Evolutionary conservation across 2,329 filamentous ascomycete genomes (phyloP), one percentile per base, ranked within the genome.

Genomic region (Aureobasidium subglaciale): DNA sequence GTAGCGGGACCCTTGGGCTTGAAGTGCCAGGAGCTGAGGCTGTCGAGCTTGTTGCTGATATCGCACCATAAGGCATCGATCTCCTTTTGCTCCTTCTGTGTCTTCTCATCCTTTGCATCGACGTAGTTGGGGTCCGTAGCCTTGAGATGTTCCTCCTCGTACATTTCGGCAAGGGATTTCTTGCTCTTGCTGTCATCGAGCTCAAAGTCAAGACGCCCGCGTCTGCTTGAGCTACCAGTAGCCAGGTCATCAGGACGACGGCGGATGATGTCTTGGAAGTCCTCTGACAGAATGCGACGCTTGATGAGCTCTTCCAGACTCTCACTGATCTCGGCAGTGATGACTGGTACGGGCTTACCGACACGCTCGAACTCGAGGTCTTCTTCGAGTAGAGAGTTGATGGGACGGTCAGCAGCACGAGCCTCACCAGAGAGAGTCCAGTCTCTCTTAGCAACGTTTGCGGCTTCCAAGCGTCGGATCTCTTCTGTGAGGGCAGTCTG

Each of bases 291-390:
- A 63, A 99, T 96, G 48, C 93, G 87, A 35, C 90, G 84, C 73
- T 97, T 97, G 75, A 99, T 91, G 58, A 99, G 81, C 30, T 88
- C 86, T 71, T 99, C 93, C 56, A 99, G 95, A 63, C 85, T 85
- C 70, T 96, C 91, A 54, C 85, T 95, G 37, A 95, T 79, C 70
- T 96, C 91, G 38, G 88, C 86, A 0, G 93, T 97, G 68, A 96
- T 90, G 59, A 97, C 88, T 1, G 92, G 90, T 0, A 97, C 87
- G 0, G 93, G 92, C 70, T 97, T 99, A 66, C 93, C 93, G 20
- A 89, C 84, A 64, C 95, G 85, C 73, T 99, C 93, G 67, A 97
- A 99, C 62, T 97, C 92, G 24, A 99, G 80, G 64, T 97, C 90
- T 73, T 97, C 84, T 67, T 97, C 91, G 1, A 99, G 82, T 2